Evolutionary conservation across 2,329 filamentous ascomycete genomes (phyloP), one percentile per base, ranked within the genome.

Genomic region (Metarhizium album): DNA sequence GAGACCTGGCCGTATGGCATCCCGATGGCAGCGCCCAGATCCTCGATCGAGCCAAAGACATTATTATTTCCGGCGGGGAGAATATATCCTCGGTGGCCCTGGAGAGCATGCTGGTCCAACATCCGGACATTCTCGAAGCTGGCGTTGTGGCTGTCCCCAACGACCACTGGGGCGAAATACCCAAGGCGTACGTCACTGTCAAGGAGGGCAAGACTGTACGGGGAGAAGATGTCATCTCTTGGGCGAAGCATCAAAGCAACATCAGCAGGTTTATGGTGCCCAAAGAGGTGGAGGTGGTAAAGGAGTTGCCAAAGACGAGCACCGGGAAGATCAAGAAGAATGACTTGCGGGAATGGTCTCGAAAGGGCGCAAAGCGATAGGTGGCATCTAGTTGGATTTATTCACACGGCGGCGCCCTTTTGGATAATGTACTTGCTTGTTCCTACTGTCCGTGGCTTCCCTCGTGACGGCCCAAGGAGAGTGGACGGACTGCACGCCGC

Each of bases 311-410:
- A 9, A 98, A 98, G 78, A 98, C 93, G 27, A 93, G 87, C 67
- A 98, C 93, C 1, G 93, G 93, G 3, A 98, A 98, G 76, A 78
- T 97, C 53, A 84, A 89, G 78, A 98, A 98, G 80, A 97, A 95
- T 61, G 80, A 95, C 6, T 68, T 98, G 50, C 74, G 93, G 53
- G 85, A 88, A 58, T 95, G 90, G 91, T 87, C 86, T 2, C 66
- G 64, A 57, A 57, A 57, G 22, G 59, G 60, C 4, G 56, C 51
- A 43, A 58, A 59, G 46, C 29, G 42, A n/a, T 51, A 40, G 31
- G 24, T 18, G 18, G 16, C 5, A 46, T 13, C 4, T 5, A 9
- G 11, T 33, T 33, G 45, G 45, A 46, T n/a, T n/a, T n/a, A n/a
- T n/a, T n/a, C n/a, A n/a, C n/a, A n/a, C n/a, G n/a, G n/a, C n/a